A percentile compares a stretch with the other conserved stretches of the same genome.
These are phyloP conservation scores for Pythium folliculosum DNA, from an alignment of 352 stramenopile species.

Conservation along the genomic window DNA sequence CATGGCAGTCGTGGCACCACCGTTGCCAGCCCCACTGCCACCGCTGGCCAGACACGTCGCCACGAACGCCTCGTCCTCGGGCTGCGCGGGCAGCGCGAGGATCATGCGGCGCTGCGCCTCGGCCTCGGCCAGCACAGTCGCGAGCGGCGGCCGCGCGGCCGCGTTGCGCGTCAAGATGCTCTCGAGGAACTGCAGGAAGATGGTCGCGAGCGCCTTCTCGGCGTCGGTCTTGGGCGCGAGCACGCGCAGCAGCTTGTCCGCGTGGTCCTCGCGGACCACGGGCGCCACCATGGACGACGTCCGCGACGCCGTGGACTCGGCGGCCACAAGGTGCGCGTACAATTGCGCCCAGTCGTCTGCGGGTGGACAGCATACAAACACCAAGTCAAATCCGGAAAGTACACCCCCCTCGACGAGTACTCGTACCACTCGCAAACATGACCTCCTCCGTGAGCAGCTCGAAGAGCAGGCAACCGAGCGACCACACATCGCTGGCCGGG, in stretches of 20 bases:
- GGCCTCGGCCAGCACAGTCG: conserved; percentile 8
- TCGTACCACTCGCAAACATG: conserved; percentile 60
- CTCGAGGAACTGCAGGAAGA: conserved; percentile 21
- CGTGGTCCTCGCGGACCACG: conserved; percentile 44
- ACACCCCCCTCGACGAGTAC: neutral
- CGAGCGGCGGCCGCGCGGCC: conserved; percentile 5
- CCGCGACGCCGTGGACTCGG: conserved; percentile 16
- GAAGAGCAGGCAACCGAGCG: conserved; percentile 67
- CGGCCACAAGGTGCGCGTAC: conserved; percentile 54
- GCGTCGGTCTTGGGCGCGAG: conserved; percentile 33
- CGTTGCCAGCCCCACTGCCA: no score
- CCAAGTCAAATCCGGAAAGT: conserved; percentile 6
- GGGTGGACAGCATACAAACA: conserved; percentile 20
- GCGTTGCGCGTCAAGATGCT: conserved; percentile 16
- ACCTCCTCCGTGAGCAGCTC: conserved; percentile 69
- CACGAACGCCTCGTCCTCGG: conserved; percentile 13
- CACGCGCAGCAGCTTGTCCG: conserved; percentile 34
- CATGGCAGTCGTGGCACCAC: no score
- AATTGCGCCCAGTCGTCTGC: conserved; percentile 65
- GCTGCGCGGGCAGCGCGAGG: conserved; percentile 14
- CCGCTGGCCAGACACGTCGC: neutral
- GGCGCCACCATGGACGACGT: neutral
- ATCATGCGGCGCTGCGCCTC: conserved; percentile 19
- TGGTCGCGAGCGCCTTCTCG: conserved; percentile 8
- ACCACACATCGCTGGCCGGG: conserved; percentile 66